These are phyloP conservation scores for Gnomoniopsis sp. DNA, from an alignment of 2,329 filamentous ascomycete genomes.

Conservation along the genomic window DNA sequence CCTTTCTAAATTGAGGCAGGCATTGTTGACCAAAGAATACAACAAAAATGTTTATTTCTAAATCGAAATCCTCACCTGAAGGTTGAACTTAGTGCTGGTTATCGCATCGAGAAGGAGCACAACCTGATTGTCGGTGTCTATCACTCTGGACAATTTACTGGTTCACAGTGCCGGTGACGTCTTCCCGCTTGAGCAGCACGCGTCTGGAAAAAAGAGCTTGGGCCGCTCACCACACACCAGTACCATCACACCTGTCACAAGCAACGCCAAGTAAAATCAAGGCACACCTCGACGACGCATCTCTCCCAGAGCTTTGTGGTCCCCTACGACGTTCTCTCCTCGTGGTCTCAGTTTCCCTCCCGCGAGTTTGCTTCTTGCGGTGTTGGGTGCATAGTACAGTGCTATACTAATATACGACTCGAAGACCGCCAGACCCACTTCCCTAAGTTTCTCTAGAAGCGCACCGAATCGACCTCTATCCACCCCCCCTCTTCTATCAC, in stretches of 20 bases:
- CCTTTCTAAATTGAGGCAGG: background rate
- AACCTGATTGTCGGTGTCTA: too few relatives aligned
- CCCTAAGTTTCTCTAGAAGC: conserved; percentile 5
- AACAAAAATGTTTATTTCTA: background rate
- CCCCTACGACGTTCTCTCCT: background rate
- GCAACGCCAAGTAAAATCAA: background rate
- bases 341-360: background rate
- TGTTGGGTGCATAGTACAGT: background rate
- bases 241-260: background rate
- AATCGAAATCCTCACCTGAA: too few relatives aligned
- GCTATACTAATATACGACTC: background rate
- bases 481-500: conserved; percentile 3
- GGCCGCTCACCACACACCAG: background rate
- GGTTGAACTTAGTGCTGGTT: too few relatives aligned
- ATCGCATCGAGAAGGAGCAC: too few relatives aligned
- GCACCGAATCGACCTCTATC: conserved; percentile 8
- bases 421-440: conserved; percentile 2
- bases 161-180: conserved; percentile 2
- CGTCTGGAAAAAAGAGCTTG: background rate
- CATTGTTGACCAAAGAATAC: background rate
- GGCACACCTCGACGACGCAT: background rate
- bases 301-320: background rate
- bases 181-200: background rate
- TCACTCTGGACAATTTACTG: background rate
- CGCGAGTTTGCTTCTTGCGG: background rate